Conservation (phyloP, 495 filamentous ascomycete genomes). For the Trichoderma virens region DNA sequence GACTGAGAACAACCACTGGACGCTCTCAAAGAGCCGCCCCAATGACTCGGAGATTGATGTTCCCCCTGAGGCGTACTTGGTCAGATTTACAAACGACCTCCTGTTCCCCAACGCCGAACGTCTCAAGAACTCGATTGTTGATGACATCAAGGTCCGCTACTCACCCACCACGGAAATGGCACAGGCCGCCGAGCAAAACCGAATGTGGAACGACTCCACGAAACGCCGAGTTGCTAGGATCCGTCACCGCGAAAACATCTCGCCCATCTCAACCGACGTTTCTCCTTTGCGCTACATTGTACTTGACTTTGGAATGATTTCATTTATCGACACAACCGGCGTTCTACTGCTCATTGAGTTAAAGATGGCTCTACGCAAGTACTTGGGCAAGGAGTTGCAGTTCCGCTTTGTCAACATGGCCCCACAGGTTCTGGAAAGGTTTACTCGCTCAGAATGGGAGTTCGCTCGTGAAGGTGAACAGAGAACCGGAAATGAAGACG, state of each 20-base stretch:
- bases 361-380: conserved; percentile 1
- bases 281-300: background rate
- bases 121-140: background rate
- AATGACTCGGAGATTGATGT: background rate
- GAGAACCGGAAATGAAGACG: background rate
- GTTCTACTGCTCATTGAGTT: background rate
- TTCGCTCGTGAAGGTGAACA: background rate
- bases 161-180: background rate
- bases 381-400: conserved; percentile 1
- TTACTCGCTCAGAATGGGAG: conserved; percentile 2
- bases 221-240: background rate
- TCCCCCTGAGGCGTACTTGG: background rate
- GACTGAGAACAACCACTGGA: background rate
- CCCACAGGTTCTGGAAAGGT: background rate
- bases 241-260: background rate
- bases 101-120: background rate
- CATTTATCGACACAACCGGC: background rate
- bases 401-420: conserved; percentile 7
- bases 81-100: background rate
- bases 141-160: background rate
- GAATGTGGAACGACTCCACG: background rate
- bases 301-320: background rate
- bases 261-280: background rate
- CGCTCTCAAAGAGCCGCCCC: background rate
- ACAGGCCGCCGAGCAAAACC: background rate